Conservation (phyloP, 768 basidiomycete species). For the Podaxis rugospora region DNA sequence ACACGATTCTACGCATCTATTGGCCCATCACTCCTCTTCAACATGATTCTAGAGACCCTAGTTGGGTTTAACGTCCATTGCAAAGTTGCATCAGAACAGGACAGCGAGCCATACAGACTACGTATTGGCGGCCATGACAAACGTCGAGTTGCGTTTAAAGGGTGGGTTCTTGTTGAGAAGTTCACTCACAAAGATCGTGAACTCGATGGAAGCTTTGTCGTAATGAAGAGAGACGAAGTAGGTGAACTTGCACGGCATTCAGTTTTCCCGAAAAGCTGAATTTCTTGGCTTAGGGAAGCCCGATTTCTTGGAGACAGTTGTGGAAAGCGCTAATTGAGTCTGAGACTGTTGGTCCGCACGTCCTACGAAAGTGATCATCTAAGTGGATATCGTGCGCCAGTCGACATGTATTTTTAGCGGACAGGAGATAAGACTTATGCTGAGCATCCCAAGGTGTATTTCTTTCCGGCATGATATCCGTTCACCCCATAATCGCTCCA, state of each 20-base stretch:
- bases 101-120: constrained; percentile 27
- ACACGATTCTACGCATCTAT: constrained; percentile 77
- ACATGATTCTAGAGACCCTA: constrained; percentile 52
- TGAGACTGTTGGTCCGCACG: constrained; percentile 10
- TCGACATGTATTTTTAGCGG: background rate
- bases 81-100: constrained; percentile 24
- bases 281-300: constrained; percentile 12
- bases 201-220: constrained; percentile 54
- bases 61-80: constrained; percentile 43
- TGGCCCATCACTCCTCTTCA: constrained; percentile 46
- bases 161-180: constrained; percentile 68
- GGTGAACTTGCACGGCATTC: constrained; percentile 17
- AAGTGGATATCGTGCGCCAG: background rate
- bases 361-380: constrained; percentile 19
- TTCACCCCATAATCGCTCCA: no score
- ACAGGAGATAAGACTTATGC: background rate
- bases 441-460: background rate
- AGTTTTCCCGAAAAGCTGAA: background rate
- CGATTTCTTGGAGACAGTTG: constrained; percentile 16
- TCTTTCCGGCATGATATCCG: no score
- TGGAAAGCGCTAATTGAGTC: constrained; percentile 15
- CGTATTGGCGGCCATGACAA: constrained; percentile 69
- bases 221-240: constrained; percentile 69
- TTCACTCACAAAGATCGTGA: constrained; percentile 41
- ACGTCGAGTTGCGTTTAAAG: constrained; percentile 63